Base-by-base conservation (phyloP, 331 rosid species). In the Cydonia oblonga region DNA sequence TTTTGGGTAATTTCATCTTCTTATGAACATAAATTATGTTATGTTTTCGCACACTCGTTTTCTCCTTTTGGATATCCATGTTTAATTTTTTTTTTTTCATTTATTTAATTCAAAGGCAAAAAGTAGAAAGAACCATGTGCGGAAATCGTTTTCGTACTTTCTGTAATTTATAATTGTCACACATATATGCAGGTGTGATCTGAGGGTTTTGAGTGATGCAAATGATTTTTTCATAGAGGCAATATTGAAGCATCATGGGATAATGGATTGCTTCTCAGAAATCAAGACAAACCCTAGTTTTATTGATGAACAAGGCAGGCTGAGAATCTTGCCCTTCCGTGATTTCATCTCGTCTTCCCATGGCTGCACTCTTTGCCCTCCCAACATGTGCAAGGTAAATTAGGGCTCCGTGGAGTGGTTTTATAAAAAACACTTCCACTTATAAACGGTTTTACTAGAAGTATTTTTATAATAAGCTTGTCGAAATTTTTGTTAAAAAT, bases 331-430 rank as follows among this genome's bases (percentile, higher is more conserved):
- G 22, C 91, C 93, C 20, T 84, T 70, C 59, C 87, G 84, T 69
- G 93, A 87, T 66, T 87, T 87, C 71, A 70, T 74, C 74, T 70
- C 79, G 22, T 40, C 82, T 44, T 29, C 96, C 7, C 96, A 90
- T 75, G 81, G 85, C 64, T 84, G 91, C 82, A 25, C 11, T 51
- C 58, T 81, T 24, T 87, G 96, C 71, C 90, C 92, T 73, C 90
- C 89, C 72, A 90, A 89, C 69, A 85, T 86, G 96, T 90, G 96
- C 96, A 90, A 90, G 96, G 64, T n/a, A 54, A 54, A n/a, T 7
- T 53, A n/a, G 53, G 53, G 9, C n/a, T 46, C n/a, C 3, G 9
- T 46, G n/a, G n/a, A 46, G 8, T 5, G 53, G 53, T 46, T 15
- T 46, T 46, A 15, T 46, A 15, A 15, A 46, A 46, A 44, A 0